These are phyloP conservation scores for Halophytophthora batemanensis DNA, from an alignment of 352 stramenopile genomes.

Conservation along the genomic window DNA sequence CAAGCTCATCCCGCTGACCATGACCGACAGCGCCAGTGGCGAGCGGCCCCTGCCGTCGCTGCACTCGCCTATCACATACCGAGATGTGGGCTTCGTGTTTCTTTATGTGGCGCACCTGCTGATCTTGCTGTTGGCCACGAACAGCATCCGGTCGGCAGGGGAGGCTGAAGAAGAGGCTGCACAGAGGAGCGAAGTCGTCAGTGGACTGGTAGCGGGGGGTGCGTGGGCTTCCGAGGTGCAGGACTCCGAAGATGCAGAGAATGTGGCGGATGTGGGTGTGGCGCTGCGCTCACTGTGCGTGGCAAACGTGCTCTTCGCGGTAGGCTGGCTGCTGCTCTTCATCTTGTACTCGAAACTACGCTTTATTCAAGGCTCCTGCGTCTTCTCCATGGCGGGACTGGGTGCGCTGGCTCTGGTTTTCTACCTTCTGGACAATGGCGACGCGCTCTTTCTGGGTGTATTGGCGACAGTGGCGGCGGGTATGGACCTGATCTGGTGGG, in stretches of 20 bases:
- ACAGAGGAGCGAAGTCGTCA: conserved; percentile 27
- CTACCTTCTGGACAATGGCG: conserved; percentile 46
- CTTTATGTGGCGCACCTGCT: conserved; percentile 53
- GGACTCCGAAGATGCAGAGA: conserved; percentile 25
- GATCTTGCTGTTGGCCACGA: conserved; percentile 43
- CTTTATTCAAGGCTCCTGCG: conserved; percentile 65
- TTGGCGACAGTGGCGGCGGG: conserved; percentile 35
- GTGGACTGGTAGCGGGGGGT: too few species aligned
- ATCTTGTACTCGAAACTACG: conserved; percentile 71
- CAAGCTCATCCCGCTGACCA: conserved; percentile 64
- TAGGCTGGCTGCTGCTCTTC: conserved; percentile 75
- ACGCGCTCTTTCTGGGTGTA: conserved; percentile 48
- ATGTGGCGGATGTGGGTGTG: conserved; percentile 42
- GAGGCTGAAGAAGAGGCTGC: conserved; percentile 13
- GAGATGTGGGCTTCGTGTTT: conserved; percentile 51
- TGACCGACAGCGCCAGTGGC: conserved; percentile 60
- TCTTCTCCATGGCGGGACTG: conserved; percentile 61
- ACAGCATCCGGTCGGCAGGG: conserved; percentile 37
- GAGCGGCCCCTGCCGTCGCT: conserved; percentile 62
- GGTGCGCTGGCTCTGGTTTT: conserved; percentile 46
- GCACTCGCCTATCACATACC: conserved; percentile 52
- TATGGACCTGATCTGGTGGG: conserved; percentile 68
- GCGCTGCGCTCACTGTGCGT: conserved; percentile 63
- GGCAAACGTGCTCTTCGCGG: conserved; percentile 65
- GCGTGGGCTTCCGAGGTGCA: too few species aligned